phyloP scores from a whole-genome alignment of 306 rosid species.

The Dalbergia cultrata region DNA sequence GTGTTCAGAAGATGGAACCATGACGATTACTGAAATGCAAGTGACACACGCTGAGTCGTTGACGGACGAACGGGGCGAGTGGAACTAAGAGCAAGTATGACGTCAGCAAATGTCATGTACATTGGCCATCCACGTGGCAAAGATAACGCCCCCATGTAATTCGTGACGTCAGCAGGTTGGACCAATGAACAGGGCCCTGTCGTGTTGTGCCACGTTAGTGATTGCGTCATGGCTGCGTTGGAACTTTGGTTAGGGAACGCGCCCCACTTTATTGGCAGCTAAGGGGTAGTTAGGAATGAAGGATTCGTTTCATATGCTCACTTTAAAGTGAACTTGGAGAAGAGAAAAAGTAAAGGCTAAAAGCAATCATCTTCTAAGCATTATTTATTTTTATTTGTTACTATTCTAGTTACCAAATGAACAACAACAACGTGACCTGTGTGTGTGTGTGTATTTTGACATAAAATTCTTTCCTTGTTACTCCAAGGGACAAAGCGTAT shows the following conservation, averaged over 20 bases:
- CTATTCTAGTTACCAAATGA: too few species aligned
- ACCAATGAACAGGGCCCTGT: neutral
- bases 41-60: conserved; percentile 26
- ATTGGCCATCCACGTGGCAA: conserved; percentile 46
- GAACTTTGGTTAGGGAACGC: neutral
- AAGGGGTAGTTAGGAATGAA: too few species aligned
- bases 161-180: conserved; percentile 31
- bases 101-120: conserved; percentile 1
- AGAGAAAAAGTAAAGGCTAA: too few species aligned
- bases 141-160: conserved; percentile 21
- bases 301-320: too few species aligned
- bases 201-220: conserved; percentile 30
- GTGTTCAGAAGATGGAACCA: neutral
- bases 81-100: neutral
- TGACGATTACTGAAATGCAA: neutral
- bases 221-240: conserved; percentile 39
- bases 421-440: too few species aligned
- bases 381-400: too few species aligned
- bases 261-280: neutral
- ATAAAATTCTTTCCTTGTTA: too few species aligned
- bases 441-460: too few species aligned
- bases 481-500: too few species aligned
- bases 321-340: too few species aligned
- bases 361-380: too few species aligned
- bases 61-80: neutral